Base-by-base conservation (phyloP, 345 rosid species). In the Sonneratia caseolaris region DNA sequence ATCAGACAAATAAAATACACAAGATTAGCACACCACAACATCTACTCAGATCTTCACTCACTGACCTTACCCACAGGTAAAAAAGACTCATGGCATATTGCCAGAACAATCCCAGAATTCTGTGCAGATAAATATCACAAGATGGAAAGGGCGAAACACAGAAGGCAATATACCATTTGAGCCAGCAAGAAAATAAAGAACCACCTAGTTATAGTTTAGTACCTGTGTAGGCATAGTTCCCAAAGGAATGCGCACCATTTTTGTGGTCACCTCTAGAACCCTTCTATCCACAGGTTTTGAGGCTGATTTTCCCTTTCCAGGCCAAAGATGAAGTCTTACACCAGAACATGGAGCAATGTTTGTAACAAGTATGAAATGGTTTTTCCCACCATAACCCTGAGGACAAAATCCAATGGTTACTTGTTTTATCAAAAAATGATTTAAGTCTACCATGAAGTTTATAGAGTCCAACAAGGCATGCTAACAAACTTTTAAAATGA, bases 301-400 rank as follows among this genome's bases (percentile, higher is more conserved):
- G 74, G 79, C 75, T 69, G 86, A 78, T 59, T 82, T 83, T 67
- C 80, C 93, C 81, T 84, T 92, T 74, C 86, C 90, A 79, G 97
- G 90, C 99, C 99, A 95, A 47, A 95, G 76, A 78, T 95, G 98
- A 85, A 95, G 81, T 85, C 98, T 89, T 70, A 90, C 89, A 56
- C 99, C 97, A 79, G 82, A 88, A 80, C 98, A 92, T 70, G 98
- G 99, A 76, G 90, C 85, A 74, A 95, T 91, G 79, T 92, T 95
- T 71, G 99, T 90, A 73, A 92, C 99, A 82, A 95, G 88, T 74
- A 90, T 81, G 78, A 95, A 95, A 84, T 92, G 89, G 72, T 80
- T 77, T 84, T 78, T 92, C 68, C 97, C 97, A 73, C 86, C 85
- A 70, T 92, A 84, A 67, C 97, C 93, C 99, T 95, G 51, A 75